Conservation (phyloP, 352 stramenopile species). For the Globisporangium uncinulatum region DNA sequence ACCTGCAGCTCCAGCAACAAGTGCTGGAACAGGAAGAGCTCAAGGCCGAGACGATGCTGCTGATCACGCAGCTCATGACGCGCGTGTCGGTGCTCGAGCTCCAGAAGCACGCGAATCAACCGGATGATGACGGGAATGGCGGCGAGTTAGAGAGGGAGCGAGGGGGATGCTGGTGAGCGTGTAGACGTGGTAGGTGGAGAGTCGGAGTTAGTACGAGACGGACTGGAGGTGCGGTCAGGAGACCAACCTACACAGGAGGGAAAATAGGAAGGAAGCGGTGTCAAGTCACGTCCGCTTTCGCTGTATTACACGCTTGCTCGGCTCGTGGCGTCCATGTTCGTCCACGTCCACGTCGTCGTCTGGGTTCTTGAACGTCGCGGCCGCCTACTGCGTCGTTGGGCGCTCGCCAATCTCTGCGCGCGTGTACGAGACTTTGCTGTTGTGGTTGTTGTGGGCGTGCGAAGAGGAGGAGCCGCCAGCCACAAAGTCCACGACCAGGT, state of each 20-base stretch:
- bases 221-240: too few species aligned
- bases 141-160: constrained; percentile 23
- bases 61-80: constrained; percentile 84
- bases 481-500: constrained; percentile 66
- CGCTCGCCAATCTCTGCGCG: constrained; percentile 56
- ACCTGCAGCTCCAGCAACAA: constrained; percentile 78
- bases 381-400: constrained; percentile 16
- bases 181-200: neutral
- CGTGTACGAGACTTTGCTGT: constrained; percentile 52
- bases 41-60: constrained; percentile 78
- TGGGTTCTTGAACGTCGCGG: neutral
- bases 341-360: neutral
- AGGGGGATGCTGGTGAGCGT: constrained; percentile 12
- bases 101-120: constrained; percentile 27
- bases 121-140: constrained; percentile 21
- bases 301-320: too few species aligned
- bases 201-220: too few species aligned
- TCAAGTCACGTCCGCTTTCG: too few species aligned
- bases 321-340: neutral
- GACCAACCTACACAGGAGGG: too few species aligned
- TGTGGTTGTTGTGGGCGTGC: constrained; percentile 18
- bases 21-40: constrained; percentile 74
- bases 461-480: constrained; percentile 31
- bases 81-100: constrained; percentile 75
- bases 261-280: too few species aligned